Evolutionary conservation across 805 yeast species (phyloP).

Genomic region (Hanseniaspora lachancei): DNA sequence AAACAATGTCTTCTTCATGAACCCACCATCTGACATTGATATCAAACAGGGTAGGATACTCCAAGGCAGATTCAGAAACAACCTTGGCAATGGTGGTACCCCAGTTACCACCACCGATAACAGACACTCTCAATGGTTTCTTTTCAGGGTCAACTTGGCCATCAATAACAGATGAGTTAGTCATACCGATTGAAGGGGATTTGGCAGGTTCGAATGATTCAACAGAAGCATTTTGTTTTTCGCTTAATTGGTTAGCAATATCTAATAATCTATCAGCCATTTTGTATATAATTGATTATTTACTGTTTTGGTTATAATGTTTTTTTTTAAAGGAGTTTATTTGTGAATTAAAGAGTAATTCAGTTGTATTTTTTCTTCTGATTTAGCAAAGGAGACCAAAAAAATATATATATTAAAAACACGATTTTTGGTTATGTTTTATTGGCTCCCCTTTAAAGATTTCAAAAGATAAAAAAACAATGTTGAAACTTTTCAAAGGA

Average conservation of each 20-base stretch:
- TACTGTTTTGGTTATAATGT: neutral
- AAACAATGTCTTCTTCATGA: slow-evolving; percentile 55
- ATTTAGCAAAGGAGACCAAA: no score
- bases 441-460: no score
- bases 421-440: no score
- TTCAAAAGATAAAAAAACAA: no score
- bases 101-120: slow-evolving; percentile 96
- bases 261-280: slow-evolving; percentile 12
- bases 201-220: slow-evolving; percentile 6
- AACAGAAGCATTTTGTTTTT: neutral
- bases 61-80: slow-evolving; percentile 71
- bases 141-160: slow-evolving; percentile 14
- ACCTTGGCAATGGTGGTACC: slow-evolving; percentile 96
- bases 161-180: slow-evolving; percentile 10
- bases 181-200: slow-evolving; percentile 9
- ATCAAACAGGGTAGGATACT: slow-evolving; percentile 39
- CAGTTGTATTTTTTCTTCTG: no score
- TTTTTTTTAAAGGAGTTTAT: no score
- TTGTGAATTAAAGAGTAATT: no score
- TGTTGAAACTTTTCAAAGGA: no score
- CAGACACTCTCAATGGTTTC: slow-evolving; percentile 44
- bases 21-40: slow-evolving; percentile 91
- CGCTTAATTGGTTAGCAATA: slow-evolving; percentile 3
- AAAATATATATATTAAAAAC: no score
- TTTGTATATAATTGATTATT: neutral